Conservation (phyloP, 2,329 filamentous ascomycete genomes). For the Thielaviopsis euricoi region DNA sequence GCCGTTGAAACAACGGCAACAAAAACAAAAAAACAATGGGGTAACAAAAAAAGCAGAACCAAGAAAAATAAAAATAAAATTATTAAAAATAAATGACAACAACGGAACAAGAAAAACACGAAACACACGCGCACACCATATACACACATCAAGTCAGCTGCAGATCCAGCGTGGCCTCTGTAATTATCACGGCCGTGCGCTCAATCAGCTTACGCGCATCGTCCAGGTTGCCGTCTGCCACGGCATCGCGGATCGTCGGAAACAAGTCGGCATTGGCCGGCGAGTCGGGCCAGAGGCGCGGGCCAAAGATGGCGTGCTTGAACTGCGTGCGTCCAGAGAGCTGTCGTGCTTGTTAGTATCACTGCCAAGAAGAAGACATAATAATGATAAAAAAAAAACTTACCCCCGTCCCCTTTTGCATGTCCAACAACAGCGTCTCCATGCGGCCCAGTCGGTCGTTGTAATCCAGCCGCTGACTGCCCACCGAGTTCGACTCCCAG, state of each 20-base stretch:
- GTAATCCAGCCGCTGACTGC: slow-evolving; percentile 51
- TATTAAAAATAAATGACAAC: neutral
- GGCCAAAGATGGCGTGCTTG: slow-evolving; percentile 83
- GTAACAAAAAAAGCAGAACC: too few relatives aligned
- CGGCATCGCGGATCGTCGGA: slow-evolving; percentile 69
- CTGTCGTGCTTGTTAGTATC: slow-evolving; percentile 26
- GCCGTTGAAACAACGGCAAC: too few relatives aligned
- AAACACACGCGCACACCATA: neutral
- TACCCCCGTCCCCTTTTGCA: slow-evolving; percentile 56
- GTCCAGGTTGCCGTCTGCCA: slow-evolving; percentile 55
- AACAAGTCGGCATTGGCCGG: slow-evolving; percentile 43
- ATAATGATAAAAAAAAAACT: slow-evolving; percentile 24
- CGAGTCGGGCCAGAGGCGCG: slow-evolving; percentile 57
- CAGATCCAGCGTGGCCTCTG: slow-evolving; percentile 33
- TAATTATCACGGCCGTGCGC: slow-evolving; percentile 54
- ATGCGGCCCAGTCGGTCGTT: slow-evolving; percentile 69
- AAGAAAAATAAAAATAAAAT: too few relatives aligned
- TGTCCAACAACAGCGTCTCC: slow-evolving; percentile 68
- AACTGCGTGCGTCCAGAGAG: slow-evolving; percentile 80
- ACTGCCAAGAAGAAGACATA: neutral
- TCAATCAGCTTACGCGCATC: slow-evolving; percentile 51
- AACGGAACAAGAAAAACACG: neutral
- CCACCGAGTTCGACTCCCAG: slow-evolving; percentile 56
- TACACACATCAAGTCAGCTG: slow-evolving; percentile 15
- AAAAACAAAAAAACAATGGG: too few relatives aligned